Base-by-base conservation (phyloP, 768 basidiomycete species). In the Russula earlei region DNA sequence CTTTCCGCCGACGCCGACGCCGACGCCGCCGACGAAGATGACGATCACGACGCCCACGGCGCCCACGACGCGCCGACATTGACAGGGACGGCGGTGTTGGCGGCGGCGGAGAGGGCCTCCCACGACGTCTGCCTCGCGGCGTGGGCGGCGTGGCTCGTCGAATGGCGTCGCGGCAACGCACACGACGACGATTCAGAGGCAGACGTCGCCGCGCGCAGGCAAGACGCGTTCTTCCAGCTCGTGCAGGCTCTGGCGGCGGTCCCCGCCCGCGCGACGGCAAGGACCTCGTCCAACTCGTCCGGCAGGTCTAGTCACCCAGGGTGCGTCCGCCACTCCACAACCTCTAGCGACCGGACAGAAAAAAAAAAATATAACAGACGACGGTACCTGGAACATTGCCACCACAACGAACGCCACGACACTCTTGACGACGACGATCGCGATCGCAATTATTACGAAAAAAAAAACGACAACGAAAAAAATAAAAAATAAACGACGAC, bases 81-180 rank as follows among this genome's bases (percentile, higher is more conserved):
- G 5, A 58, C 34, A 49, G 62, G n/a, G n/a, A n/a, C 61, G 56
- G 62, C 49, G n/a, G 58, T 34, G 47, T 60, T 61, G 9, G 62
- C 67, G 11, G 61, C 41, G 10, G 55, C 43, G 20, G 64, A 64
- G 36, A 58, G 40, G 29, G 78, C 67, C 7, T 74, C 80, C 1
- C 82, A 82, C 63, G 73, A 76, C 42, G 68, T 74, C 52, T 85
- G 82, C 61, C 70, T 89, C 10, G 82, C 84, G 11, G 77, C 80
- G 50, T 91, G 89, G 89, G 78, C 70, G 4, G 70, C 74, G 20
- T 91, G 88, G 87, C 71, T 74, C 29, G 66, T 78, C 24, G 72
- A 76, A 36, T 70, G 64, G 12, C 76, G 71, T 69, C 68, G 69
- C 10, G 29, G 29, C 29, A 31, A 31, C 29, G 10, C 5, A 31